Percentiles rank a stretch among this genome's conserved stretches.
These are phyloP conservation scores for Uronychia setigera DNA, from an alignment of 73 alveolate genomes.

Conservation along the genomic window DNA sequence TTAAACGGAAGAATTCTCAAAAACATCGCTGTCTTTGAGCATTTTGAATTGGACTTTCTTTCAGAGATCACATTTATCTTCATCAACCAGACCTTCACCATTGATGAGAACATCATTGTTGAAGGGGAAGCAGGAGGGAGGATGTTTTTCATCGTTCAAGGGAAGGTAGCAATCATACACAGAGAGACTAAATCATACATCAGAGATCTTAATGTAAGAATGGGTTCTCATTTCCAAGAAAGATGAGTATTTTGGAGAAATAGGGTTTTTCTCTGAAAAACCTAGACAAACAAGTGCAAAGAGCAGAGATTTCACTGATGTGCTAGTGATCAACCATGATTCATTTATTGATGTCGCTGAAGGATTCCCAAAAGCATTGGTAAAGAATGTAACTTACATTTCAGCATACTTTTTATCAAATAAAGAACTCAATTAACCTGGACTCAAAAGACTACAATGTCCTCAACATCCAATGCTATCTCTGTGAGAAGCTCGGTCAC, in stretches of 20 bases:
- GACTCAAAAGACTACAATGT: slow-evolving; percentile 32
- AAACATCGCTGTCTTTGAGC: slow-evolving; percentile 60
- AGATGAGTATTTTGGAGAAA: slow-evolving; percentile 85
- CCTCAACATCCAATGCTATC: slow-evolving; percentile 67
- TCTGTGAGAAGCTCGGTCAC: slow-evolving; percentile 77
- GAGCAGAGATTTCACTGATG: slow-evolving; percentile 79
- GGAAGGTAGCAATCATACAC: slow-evolving; percentile 74
- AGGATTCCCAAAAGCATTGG: slow-evolving; percentile 66
- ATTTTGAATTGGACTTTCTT: slow-evolving; percentile 61
- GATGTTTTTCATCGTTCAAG: slow-evolving; percentile 74
- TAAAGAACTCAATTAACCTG: slow-evolving; percentile 42
- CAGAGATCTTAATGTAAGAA: slow-evolving; percentile 20
- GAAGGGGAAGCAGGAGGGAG: slow-evolving; percentile 45
- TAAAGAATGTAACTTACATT: background rate
- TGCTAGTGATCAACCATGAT: slow-evolving; percentile 61
- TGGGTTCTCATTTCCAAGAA: slow-evolving; percentile 20
- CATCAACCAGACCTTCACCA: slow-evolving; percentile 71
- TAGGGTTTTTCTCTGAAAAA: slow-evolving; percentile 82
- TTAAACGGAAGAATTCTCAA: slow-evolving; percentile 71
- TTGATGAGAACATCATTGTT: slow-evolving; percentile 79
- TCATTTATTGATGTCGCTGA: slow-evolving; percentile 38
- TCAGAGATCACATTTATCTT: slow-evolving; percentile 60
- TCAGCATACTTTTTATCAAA: slow-evolving; percentile 45
- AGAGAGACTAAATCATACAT: slow-evolving; percentile 62
- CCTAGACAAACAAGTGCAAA: slow-evolving; percentile 81